A percentile compares a stretch with the other conserved stretches of the same genome.
Evolutionary conservation across 345 rosid species (phyloP).

Genomic region (Luvunga scandens): DNA sequence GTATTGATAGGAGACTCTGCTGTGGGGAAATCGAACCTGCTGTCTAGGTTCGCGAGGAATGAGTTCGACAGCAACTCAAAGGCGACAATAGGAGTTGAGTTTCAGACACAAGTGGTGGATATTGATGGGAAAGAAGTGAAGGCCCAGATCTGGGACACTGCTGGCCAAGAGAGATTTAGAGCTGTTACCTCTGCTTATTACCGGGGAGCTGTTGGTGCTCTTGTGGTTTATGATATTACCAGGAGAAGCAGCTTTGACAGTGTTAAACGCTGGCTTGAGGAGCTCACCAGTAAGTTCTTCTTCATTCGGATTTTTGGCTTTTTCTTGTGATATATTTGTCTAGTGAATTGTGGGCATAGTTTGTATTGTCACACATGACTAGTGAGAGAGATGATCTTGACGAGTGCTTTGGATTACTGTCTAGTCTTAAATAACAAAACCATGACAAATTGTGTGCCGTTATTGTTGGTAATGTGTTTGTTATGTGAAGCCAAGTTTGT

Average conservation of each 20-base stretch:
- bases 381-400: too few relatives aligned
- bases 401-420: too few relatives aligned
- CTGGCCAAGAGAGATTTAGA: constrained; percentile 93
- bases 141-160: constrained; percentile 99
- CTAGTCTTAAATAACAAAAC: too few relatives aligned
- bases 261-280: constrained; percentile 87
- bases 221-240: constrained; percentile 85
- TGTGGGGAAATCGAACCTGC: constrained; percentile 83
- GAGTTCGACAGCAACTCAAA: constrained; percentile 88
- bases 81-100: constrained; percentile 93
- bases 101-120: constrained; percentile 80
- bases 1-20: constrained; percentile 93
- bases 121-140: constrained; percentile 88
- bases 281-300: constrained; percentile 59
- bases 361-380: too few relatives aligned
- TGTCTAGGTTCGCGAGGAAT: constrained; percentile 75
- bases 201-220: constrained; percentile 92
- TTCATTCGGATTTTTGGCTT: background rate
- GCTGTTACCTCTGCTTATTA: constrained; percentile 97
- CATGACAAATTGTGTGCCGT: too few relatives aligned
- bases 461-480: too few relatives aligned
- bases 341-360: too few relatives aligned
- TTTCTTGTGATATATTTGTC: too few relatives aligned
- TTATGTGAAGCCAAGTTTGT: too few relatives aligned
- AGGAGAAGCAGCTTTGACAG: constrained; percentile 71